Conservation (phyloP, 345 rosid species). For the Rhodamnia rubescens region DNA sequence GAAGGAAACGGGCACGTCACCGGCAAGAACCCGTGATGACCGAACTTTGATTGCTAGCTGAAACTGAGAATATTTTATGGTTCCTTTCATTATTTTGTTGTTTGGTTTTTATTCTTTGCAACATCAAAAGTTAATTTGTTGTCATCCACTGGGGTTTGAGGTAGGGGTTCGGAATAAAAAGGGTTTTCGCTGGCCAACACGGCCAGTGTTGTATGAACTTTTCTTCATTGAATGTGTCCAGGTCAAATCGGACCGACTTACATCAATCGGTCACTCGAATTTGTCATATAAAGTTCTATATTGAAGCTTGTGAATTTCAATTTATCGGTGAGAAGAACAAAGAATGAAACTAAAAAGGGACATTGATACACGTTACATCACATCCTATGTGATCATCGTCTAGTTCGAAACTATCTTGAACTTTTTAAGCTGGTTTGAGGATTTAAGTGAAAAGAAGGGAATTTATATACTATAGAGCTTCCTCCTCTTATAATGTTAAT, state of each 20-base stretch:
- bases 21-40: background rate
- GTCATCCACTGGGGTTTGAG: background rate
- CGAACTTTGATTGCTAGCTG: background rate
- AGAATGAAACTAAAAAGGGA: background rate
- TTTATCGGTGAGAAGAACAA: background rate
- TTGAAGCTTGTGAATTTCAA: too few species aligned
- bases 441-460: background rate
- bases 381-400: background rate
- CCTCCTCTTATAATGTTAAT: background rate
- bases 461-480: background rate
- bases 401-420: background rate
- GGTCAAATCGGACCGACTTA: background rate
- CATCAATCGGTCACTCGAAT: background rate
- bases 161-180: background rate
- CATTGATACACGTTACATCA: background rate
- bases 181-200: background rate
- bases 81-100: background rate
- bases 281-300: background rate
- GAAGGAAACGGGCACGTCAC: constrained; percentile 1
- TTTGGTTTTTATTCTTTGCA: background rate
- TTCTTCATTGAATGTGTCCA: background rate
- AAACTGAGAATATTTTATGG: background rate
- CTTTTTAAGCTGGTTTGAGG: background rate
- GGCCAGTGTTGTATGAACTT: background rate
- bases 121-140: background rate